Evolutionary conservation across 768 basidiomycete species (phyloP).

Genomic region (Neoboletus subvelutipes): DNA sequence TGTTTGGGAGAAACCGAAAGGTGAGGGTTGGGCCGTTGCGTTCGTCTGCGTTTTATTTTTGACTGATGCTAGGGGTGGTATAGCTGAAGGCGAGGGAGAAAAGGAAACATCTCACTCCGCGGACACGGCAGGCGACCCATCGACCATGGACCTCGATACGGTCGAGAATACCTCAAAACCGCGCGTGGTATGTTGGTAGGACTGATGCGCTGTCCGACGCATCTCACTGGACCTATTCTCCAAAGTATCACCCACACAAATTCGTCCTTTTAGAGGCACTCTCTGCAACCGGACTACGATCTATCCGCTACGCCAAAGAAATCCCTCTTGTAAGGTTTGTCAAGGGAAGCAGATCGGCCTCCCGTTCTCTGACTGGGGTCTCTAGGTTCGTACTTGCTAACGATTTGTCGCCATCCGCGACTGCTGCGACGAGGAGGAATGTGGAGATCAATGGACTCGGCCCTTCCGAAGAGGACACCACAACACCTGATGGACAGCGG

Average conservation of each 20-base stretch:
- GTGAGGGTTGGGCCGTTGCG: conserved; percentile 33
- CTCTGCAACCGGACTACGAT: conserved; percentile 92
- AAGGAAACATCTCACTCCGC: neutral
- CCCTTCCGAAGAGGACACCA: conserved; percentile 26
- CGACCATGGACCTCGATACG: conserved; percentile 1
- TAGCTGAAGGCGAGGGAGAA: conserved; percentile 3
- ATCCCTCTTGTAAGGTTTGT: conserved; percentile 85
- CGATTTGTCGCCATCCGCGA: conserved; percentile 82
- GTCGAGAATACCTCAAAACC: conserved; percentile 9
- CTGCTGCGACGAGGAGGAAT: conserved; percentile 83
- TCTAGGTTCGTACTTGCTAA: conserved; percentile 93
- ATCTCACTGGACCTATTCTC: neutral
- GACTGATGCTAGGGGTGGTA: conserved; percentile 1
- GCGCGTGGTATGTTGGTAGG: conserved; percentile 23
- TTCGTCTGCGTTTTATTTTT: neutral
- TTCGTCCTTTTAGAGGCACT: conserved; percentile 89
- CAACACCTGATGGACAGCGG: conserved; percentile 6
- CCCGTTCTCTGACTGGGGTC: conserved; percentile 31
- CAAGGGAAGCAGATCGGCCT: neutral
- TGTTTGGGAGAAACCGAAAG: conserved; percentile 44
- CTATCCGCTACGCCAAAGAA: conserved; percentile 97
- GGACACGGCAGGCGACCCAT: neutral
- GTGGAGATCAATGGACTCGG: conserved; percentile 77
- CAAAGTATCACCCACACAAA: conserved; percentile 57
- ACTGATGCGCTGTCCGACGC: neutral